Evolutionary conservation across 257 asterid genomes (phyloP), one percentile per base, ranked within the genome.

Genomic region (Rehmannia glutinosa): DNA sequence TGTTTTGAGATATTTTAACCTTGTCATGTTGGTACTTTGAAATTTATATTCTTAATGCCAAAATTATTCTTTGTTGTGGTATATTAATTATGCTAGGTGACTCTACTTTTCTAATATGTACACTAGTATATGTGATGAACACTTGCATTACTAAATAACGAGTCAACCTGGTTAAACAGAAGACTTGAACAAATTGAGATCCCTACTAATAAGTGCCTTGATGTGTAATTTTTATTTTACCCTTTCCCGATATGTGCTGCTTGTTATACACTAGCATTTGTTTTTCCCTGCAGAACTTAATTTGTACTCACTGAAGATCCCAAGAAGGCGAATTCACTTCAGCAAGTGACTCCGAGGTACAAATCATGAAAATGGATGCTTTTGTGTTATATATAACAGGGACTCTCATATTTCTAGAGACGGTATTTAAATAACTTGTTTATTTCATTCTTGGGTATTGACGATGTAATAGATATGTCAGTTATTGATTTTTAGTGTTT

Each of bases 281-380:
- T 71, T 62, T 73, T 69, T 63, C 57, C 47, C 17, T 76, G 82
- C 84, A 80, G 79, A 68, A 64, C 36, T 28, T 55, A 60, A 41
- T 66, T 63, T 62, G 78, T 78, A 69, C 64, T 65, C 55, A 4
- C 43, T 68, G 67, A 68, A 68, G 78, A 59, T 63, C 74, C 76
- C 68, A 33, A 72, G 85, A 72, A 71, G 81, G 79, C 72, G 80
- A 66, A 64, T 47, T 73, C 78, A 74, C 59, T 71, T n/a, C n/a
- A n/a, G n/a, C n/a, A n/a, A n/a, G n/a, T 72, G 73, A 68, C 59
- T 58, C 64, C 61, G 53, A 28, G 69, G 54, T n/a, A n/a, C n/a
- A n/a, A n/a, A n/a, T n/a, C n/a, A n/a, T n/a, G n/a, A n/a, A n/a
- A n/a, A n/a, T n/a, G n/a, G n/a, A n/a, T n/a, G n/a, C n/a, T n/a